phyloP scores from a whole-genome alignment of 305 asterid species.

The Plantago rigida region DNA sequence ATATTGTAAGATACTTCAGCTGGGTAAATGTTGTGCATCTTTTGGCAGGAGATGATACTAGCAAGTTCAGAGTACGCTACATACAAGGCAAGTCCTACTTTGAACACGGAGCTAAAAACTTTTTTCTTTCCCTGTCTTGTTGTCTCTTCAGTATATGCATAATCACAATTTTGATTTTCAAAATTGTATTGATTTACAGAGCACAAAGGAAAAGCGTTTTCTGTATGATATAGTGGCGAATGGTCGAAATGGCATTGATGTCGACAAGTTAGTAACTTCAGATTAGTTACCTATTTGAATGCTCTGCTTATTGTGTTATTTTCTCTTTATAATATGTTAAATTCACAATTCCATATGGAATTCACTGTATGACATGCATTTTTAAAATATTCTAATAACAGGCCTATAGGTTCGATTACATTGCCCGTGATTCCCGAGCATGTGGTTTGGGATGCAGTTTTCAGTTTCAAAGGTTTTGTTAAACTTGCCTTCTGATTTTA shows the following conservation, averaged over 20 bases:
- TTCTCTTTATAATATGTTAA: neutral
- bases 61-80: slow-evolving; percentile 53
- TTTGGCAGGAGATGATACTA: slow-evolving; percentile 77
- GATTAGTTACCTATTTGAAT: slow-evolving; percentile 18
- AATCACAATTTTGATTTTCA: slow-evolving; percentile 18
- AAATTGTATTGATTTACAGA: slow-evolving; percentile 41
- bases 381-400: slow-evolving; percentile 8
- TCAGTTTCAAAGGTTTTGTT: slow-evolving; percentile 59
- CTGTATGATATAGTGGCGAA: slow-evolving; percentile 93
- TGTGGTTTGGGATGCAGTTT: slow-evolving; percentile 88
- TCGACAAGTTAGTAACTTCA: slow-evolving; percentile 76
- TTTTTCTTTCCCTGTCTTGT: neutral
- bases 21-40: slow-evolving; percentile 16
- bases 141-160: slow-evolving; percentile 21
- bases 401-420: slow-evolving; percentile 74
- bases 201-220: slow-evolving; percentile 62
- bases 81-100: slow-evolving; percentile 40
- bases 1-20: neutral
- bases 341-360: neutral
- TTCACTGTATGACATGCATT: slow-evolving; percentile 14
- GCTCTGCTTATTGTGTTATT: neutral
- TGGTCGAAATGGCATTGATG: slow-evolving; percentile 91
- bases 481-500: slow-evolving; percentile 19
- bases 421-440: slow-evolving; percentile 76
- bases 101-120: slow-evolving; percentile 13